Evolutionary conservation across 495 filamentous ascomycete genomes (phyloP).

Genomic region (Xylaria sp.): DNA sequence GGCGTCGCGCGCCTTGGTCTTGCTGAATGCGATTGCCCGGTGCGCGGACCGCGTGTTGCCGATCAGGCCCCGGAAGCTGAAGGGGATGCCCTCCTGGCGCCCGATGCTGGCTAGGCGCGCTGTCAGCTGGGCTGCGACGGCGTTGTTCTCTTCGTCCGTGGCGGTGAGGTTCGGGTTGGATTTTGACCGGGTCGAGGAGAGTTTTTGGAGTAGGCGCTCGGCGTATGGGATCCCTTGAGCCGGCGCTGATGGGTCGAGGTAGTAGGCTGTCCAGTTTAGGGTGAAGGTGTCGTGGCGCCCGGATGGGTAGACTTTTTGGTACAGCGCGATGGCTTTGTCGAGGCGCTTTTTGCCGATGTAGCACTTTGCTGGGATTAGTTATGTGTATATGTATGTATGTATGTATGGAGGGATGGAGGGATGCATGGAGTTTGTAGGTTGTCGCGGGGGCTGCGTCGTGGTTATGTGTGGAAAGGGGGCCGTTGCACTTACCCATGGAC

Average conservation of each 20-base stretch:
- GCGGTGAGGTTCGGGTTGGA: not conserved
- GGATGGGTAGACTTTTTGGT: constrained; percentile 63
- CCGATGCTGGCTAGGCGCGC: constrained; percentile 65
- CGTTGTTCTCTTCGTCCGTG: constrained; percentile 54
- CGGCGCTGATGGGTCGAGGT: constrained; percentile 57
- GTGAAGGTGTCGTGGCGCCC: constrained; percentile 70
- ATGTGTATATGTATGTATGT: too few relatives aligned
- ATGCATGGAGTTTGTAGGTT: not conserved
- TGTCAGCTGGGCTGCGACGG: constrained; percentile 62
- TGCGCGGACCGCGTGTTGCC: constrained; percentile 84
- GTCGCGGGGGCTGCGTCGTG: not conserved
- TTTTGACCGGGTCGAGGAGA: not conserved
- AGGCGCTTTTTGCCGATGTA: constrained; percentile 84
- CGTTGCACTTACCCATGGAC: constrained; percentile 66
- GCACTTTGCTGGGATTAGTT: constrained; percentile 56
- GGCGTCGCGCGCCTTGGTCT: constrained; percentile 55
- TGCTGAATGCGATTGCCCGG: constrained; percentile 73
- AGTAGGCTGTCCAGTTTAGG: constrained; percentile 78
- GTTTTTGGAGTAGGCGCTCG: constrained; percentile 9
- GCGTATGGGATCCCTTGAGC: not conserved
- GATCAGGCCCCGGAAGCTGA: constrained; percentile 73
- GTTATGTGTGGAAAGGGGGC: constrained; percentile 12
- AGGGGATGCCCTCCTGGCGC: constrained; percentile 70
- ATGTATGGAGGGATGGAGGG: too few relatives aligned
- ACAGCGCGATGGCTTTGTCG: constrained; percentile 69